Evolutionary conservation across 2,329 filamentous ascomycete species (phyloP), one percentile per base, ranked within the genome.

Genomic region (Aspergillus fructus): DNA sequence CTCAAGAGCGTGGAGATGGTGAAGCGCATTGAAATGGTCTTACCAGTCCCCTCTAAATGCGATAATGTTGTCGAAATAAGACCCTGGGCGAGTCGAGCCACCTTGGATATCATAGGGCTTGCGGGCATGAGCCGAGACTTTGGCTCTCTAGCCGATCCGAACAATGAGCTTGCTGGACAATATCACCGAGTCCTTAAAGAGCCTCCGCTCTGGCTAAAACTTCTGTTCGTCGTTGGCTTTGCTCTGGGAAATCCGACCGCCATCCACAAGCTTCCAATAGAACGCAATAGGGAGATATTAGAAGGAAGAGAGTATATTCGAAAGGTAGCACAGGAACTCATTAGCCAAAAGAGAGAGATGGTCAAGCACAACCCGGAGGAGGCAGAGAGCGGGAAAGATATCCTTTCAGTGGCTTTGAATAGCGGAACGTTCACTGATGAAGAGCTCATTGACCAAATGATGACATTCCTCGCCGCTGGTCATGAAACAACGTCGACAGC

Each of bases 391-490:
- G 85, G 86, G 46, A 73, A 84, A 7, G 91, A 96, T 71, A 94
- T 96, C 57, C 79, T 96, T 34, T 91, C 88, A 1, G 89, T 93
- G 0, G 91, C 91, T 15, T 78, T 96, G 48, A 83, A 88, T 69
- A 91, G 86, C 40, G 89, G 89, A 47, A 85, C 81, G 5, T 94
- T 96, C 74, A 83, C 77, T 12, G 90, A 94, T 61, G 89, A 91
- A 49, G 86, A 91, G 59, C 83, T 96, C n/a, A 84, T 91, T 37
- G 89, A 94, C 71, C 91, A 96, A 74, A 83, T 94, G 70, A 94
- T 96, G 90, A 96, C 90, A 0, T 94, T 96, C 77, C 83, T 96
- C 5, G 89, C 88, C 1, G 91, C 91, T 0, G 88, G 88, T 21
- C 90, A 93, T 71, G 89, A 93, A 75, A 93, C 90, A 1, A 93